These are phyloP conservation scores for Zygoascus flipseniorum DNA, from an alignment of 805 yeast genomes.

Conservation along the genomic window DNA sequence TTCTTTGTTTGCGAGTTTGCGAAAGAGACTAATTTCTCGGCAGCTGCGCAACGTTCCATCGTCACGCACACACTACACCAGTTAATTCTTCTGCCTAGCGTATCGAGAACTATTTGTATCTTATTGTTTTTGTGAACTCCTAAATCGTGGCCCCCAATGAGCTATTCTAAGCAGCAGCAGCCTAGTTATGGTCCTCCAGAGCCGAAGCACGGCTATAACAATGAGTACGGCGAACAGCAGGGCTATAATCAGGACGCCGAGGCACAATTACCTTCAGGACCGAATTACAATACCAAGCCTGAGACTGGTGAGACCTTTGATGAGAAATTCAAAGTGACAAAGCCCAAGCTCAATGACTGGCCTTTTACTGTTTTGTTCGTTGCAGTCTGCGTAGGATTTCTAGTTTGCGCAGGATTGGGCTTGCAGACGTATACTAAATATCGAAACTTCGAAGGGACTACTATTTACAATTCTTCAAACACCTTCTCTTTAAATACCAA, in stretches of 20 bases:
- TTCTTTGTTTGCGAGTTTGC: neutral
- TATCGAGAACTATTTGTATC: no score
- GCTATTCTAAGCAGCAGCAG: conserved; percentile 7
- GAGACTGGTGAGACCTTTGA: conserved; percentile 43
- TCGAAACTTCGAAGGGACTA: conserved; percentile 48
- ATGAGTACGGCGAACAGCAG: conserved; percentile 3
- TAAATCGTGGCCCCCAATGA: neutral
- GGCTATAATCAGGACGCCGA: conserved; percentile 6
- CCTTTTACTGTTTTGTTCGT: conserved; percentile 40
- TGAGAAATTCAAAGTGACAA: conserved; percentile 57
- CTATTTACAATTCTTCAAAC: conserved; percentile 45
- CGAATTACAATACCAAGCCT: conserved; percentile 19
- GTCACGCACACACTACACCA: no score
- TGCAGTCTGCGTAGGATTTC: conserved; percentile 50
- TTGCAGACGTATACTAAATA: conserved; percentile 54
- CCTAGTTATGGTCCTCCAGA: conserved; percentile 1
- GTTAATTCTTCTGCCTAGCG: no score
- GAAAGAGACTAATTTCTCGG: no score
- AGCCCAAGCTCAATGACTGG: conserved; percentile 57
- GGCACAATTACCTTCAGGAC: conserved; percentile 11
- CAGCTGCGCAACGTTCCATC: no score
- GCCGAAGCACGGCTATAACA: neutral
- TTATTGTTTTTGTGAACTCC: no score
- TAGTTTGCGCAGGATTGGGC: conserved; percentile 61
- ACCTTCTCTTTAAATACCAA: conserved; percentile 66